Evolutionary conservation across 1,284 basidiomycete species (phyloP), one percentile per base, ranked within the genome.

Genomic region (Caloboletus inedulis): DNA sequence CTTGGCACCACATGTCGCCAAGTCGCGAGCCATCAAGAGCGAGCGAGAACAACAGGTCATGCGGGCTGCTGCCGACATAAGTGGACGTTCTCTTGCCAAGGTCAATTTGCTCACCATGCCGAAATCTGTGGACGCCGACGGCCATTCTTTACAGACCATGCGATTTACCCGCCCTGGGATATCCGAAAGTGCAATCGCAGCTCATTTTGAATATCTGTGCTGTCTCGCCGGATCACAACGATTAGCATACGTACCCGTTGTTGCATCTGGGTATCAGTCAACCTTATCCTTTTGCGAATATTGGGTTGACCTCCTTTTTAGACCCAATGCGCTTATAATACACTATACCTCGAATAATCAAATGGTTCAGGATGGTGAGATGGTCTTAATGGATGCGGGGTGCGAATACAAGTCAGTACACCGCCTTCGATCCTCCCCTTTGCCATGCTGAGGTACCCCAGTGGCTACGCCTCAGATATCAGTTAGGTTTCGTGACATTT

Each of bases 391-490:
- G 52, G 94, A 98, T 60, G 94, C 94, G 2, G 93, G 88, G 33
- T 93, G 91, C 63, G 93, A 94, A 77, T 87, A 85, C 70, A 86
- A 91, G 85, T 92, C 65, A 55, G 85, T 69, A 43, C 29, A 47
- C 40, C 23, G 12, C 29, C 46, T 51, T 45, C 33, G 18, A 57
- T 39, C 18, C 13, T 37, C 52, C 19, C 14, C 6, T 48, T 29
- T 27, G 4, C 10, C 16, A 35, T 40, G n/a, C 53, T 64, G 31
- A 62, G 16, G 29, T 40, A 50, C 14, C 36, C 3, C 52, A 93
- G 89, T 59, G 92, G 92, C 45, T 99, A 99, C 66, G 93, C 94
- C 2, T 94, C 92, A 39, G 96, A 99, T 69, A 98, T 99, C 61
- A 98, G 88, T 89, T 57, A 55, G 81, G 51, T 68, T 13, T 37